Percentiles rank a stretch among this genome's conserved stretches.
Conservation (phyloP, 441 rosid species). For the Populus trichocarpa region DNA sequence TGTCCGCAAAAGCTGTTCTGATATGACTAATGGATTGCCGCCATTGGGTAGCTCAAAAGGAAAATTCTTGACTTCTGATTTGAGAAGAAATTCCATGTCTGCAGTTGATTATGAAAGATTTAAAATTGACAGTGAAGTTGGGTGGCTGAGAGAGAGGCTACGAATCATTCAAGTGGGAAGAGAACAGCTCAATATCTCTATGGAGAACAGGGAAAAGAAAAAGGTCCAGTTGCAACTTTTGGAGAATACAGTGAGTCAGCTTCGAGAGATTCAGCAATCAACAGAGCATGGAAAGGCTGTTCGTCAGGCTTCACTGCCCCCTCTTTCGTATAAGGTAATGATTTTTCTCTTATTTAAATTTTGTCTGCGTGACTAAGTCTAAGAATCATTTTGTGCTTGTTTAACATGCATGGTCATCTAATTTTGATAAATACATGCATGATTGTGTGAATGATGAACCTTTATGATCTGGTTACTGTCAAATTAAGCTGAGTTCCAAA, state of each 20-base stretch:
- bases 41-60: slow-evolving; percentile 26
- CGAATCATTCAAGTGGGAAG: slow-evolving; percentile 60
- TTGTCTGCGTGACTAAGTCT: background rate
- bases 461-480: too few relatives aligned
- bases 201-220: slow-evolving; percentile 30
- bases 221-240: slow-evolving; percentile 37
- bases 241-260: slow-evolving; percentile 39
- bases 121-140: slow-evolving; percentile 74
- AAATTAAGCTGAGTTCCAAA: background rate
- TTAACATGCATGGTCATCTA: too few relatives aligned
- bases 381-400: too few relatives aligned
- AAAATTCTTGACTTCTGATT: slow-evolving; percentile 27
- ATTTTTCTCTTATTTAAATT: background rate
- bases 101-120: slow-evolving; percentile 62
- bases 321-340: slow-evolving; percentile 51
- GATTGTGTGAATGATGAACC: too few relatives aligned
- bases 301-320: slow-evolving; percentile 49
- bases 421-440: too few relatives aligned
- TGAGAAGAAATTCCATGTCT: slow-evolving; percentile 75
- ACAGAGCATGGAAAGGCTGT: slow-evolving; percentile 34
- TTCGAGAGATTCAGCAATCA: slow-evolving; percentile 36
- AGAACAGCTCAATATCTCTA: slow-evolving; percentile 46
- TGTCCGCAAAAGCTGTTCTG: slow-evolving; percentile 49
- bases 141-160: slow-evolving; percentile 64
- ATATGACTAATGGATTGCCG: slow-evolving; percentile 34